Evolutionary conservation across 257 asterid genomes (phyloP).

Genomic region (Rehmannia glutinosa): DNA sequence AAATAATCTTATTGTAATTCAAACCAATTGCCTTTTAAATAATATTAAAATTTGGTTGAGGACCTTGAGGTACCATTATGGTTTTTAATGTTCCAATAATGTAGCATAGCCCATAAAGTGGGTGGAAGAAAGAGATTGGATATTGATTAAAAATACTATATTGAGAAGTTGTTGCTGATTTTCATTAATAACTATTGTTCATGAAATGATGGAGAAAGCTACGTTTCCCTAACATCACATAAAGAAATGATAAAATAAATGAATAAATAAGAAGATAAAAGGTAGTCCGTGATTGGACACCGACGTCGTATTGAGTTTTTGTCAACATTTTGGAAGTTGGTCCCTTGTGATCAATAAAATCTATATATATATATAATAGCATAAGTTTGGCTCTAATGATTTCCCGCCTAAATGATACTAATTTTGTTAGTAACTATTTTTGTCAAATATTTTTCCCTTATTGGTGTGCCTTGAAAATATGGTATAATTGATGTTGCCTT

Average conservation of each 20-base stretch:
- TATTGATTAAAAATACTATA: background rate
- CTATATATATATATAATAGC: too few species aligned
- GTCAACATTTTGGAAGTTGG: slow-evolving; percentile 14
- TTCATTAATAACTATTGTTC: background rate
- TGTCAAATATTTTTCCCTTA: too few species aligned
- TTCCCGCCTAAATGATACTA: too few species aligned
- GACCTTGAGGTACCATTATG: slow-evolving; percentile 1
- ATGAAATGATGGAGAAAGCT: slow-evolving; percentile 21
- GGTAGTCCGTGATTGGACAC: slow-evolving; percentile 14
- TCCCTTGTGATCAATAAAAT: slow-evolving; percentile 11
- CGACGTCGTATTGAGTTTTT: background rate
- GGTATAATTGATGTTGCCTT: too few species aligned
- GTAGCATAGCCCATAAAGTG: background rate
- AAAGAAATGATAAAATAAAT: background rate
- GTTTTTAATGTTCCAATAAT: background rate
- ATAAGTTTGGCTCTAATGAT: too few species aligned
- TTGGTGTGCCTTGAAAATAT: too few species aligned
- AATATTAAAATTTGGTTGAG: too few species aligned
- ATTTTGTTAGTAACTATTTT: too few species aligned
- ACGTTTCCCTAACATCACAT: slow-evolving; percentile 27
- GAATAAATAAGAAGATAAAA: background rate
- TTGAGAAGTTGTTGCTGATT: background rate
- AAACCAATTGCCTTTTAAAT: background rate
- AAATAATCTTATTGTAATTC: background rate
- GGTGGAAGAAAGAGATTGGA: slow-evolving; percentile 19